phyloP scores from a whole-genome alignment of 495 filamentous ascomycete species.

The Neurospora intermedia region DNA sequence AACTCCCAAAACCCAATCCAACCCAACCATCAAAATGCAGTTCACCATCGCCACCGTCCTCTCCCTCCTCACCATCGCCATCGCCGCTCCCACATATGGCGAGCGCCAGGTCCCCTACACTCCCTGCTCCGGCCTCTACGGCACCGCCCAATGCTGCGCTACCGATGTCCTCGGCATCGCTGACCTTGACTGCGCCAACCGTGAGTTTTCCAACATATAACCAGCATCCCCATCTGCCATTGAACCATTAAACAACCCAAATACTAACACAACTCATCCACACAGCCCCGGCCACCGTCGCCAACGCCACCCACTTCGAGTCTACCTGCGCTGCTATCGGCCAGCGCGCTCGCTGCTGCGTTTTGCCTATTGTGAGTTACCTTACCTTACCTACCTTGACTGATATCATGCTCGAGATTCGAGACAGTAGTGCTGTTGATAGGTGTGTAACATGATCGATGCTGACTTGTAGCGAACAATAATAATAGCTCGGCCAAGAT shows the following conservation, averaged over 20 bases:
- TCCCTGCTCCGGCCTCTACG: conserved; percentile 31
- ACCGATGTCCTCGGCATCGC: conserved; percentile 33
- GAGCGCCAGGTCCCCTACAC: conserved; percentile 26
- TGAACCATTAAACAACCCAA: not conserved
- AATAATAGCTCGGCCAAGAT: conserved; percentile 19
- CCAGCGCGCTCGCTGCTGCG: conserved; percentile 37
- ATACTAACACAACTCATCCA: not conserved
- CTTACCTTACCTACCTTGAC: not conserved
- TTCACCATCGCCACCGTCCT: conserved; percentile 16
- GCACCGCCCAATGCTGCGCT: conserved; percentile 31
- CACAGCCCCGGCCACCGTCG: conserved; percentile 17
- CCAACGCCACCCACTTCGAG: conserved; percentile 22
- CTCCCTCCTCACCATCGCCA: conserved; percentile 14
- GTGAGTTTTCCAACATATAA: conserved; percentile 4
- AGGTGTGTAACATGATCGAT: not conserved
- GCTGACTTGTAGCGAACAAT: not conserved
- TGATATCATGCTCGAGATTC: not conserved
- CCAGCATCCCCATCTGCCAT: too few species aligned
- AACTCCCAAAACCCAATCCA: not conserved
- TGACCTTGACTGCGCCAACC: conserved; percentile 32
- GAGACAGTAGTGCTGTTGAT: not conserved
- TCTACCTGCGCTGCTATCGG: conserved; percentile 26
- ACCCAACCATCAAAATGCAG: conserved; percentile 14
- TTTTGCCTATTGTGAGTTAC: conserved; percentile 24
- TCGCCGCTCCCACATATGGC: conserved; percentile 16